phyloP scores from a whole-genome alignment of 495 filamentous ascomycete genomes.

The Viridothelium virens region DNA sequence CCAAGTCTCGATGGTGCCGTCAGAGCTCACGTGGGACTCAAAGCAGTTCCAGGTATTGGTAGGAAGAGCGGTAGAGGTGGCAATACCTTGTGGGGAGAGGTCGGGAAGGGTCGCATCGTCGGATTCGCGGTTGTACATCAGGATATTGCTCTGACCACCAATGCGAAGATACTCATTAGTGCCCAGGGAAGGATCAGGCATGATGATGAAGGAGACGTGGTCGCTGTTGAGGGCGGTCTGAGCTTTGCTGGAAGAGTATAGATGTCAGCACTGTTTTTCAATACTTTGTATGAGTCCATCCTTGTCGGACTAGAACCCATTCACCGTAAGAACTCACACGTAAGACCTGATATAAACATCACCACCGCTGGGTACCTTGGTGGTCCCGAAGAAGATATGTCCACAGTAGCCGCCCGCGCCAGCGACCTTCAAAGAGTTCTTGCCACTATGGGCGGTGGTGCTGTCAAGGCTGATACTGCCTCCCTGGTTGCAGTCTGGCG shows the following conservation, averaged over 20 bases:
- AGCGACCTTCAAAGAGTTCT: constrained; percentile 48
- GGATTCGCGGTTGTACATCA: constrained; percentile 54
- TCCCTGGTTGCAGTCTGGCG: constrained; percentile 50
- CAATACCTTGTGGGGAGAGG: constrained; percentile 49
- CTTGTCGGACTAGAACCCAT: not conserved
- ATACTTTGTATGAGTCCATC: constrained; percentile 9
- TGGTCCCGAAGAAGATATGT: constrained; percentile 53
- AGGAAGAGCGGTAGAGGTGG: constrained; percentile 43
- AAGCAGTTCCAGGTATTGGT: constrained; percentile 48
- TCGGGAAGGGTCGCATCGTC: constrained; percentile 55
- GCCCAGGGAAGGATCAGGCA: constrained; percentile 49
- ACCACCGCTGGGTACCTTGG: constrained; percentile 46
- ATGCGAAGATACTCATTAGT: constrained; percentile 51
- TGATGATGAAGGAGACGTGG: constrained; percentile 54
- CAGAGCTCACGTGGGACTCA: constrained; percentile 49
- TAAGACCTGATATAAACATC: constrained; percentile 49
- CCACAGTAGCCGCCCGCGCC: constrained; percentile 51
- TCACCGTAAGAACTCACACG: constrained; percentile 39
- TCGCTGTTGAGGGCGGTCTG: constrained; percentile 44
- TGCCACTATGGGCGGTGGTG: constrained; percentile 45
- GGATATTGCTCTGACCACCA: constrained; percentile 48
- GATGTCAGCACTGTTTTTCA: constrained; percentile 27
- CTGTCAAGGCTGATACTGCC: constrained; percentile 48
- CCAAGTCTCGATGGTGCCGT: constrained; percentile 52
- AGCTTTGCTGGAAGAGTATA: constrained; percentile 39